phyloP scores from a whole-genome alignment of 495 filamentous ascomycete species.

The Lepraria neglecta region DNA sequence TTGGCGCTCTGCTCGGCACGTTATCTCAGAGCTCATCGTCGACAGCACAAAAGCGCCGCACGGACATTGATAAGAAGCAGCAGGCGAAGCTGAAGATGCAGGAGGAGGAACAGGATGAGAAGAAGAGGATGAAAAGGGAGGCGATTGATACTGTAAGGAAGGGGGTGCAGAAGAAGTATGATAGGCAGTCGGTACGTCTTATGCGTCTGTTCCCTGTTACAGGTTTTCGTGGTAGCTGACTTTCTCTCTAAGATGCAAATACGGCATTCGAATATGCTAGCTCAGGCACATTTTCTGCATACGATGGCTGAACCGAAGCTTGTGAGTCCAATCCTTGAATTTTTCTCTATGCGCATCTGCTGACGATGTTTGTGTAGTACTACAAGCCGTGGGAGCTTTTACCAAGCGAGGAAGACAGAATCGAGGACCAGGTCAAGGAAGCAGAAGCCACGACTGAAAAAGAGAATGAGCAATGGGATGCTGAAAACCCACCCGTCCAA shows the following conservation, averaged over 20 bases:
- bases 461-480: slow-evolving; percentile 48
- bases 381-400: slow-evolving; percentile 83
- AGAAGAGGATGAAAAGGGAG: slow-evolving; percentile 56
- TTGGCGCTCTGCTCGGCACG: slow-evolving; percentile 81
- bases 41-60: slow-evolving; percentile 67
- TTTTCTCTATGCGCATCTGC: slow-evolving; percentile 29
- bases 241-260: slow-evolving; percentile 60
- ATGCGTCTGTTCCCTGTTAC: not conserved
- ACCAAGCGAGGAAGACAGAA: slow-evolving; percentile 53
- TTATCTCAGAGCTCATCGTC: slow-evolving; percentile 69
- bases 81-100: slow-evolving; percentile 74
- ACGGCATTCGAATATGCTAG: slow-evolving; percentile 64
- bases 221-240: not conserved
- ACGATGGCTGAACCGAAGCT: slow-evolving; percentile 70
- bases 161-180: slow-evolving; percentile 65
- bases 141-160: slow-evolving; percentile 52
- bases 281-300: slow-evolving; percentile 65
- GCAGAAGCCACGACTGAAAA: slow-evolving; percentile 45
- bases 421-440: slow-evolving; percentile 54
- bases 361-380: slow-evolving; percentile 50
- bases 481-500: slow-evolving; percentile 5
- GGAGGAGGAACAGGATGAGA: slow-evolving; percentile 63
- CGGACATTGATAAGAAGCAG: slow-evolving; percentile 85
- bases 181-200: slow-evolving; percentile 65
- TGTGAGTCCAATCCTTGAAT: slow-evolving; percentile 46